Conservation (phyloP, 2,329 filamentous ascomycete genomes). For the Dendrostoma leiphaemia region DNA sequence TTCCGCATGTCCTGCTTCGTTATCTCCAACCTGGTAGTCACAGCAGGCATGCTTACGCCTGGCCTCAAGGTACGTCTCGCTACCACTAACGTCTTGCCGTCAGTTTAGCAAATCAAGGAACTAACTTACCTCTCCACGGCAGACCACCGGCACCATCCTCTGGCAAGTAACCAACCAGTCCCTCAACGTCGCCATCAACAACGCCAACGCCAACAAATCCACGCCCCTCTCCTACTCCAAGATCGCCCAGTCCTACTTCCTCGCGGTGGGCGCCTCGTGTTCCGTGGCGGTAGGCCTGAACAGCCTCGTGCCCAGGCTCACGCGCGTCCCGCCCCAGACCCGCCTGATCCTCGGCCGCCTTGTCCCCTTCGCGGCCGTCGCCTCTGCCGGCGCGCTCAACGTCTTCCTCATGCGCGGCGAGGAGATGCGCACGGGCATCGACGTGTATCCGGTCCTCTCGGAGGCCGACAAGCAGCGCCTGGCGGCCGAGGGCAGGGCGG, state of each 20-base stretch:
- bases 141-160: slow-evolving; percentile 80
- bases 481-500: slow-evolving; percentile 56
- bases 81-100: too few species aligned
- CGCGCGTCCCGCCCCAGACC: slow-evolving; percentile 70
- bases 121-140: background rate
- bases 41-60: slow-evolving; percentile 94
- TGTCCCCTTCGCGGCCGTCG: slow-evolving; percentile 94
- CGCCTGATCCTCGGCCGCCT: slow-evolving; percentile 78
- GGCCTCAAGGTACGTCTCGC: slow-evolving; percentile 62
- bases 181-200: slow-evolving; percentile 97
- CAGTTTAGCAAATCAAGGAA: background rate
- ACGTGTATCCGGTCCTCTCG: slow-evolving; percentile 81
- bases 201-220: slow-evolving; percentile 96
- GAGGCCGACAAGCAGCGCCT: slow-evolving; percentile 64
- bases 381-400: slow-evolving; percentile 86
- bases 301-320: slow-evolving; percentile 80
- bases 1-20: slow-evolving; percentile 98
- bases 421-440: slow-evolving; percentile 90
- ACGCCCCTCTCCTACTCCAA: slow-evolving; percentile 79
- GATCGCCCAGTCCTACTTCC: slow-evolving; percentile 83
- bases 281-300: slow-evolving; percentile 92
- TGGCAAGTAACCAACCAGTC: slow-evolving; percentile 98
- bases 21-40: slow-evolving; percentile 89
- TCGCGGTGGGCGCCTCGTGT: slow-evolving; percentile 91
- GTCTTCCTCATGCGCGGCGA: slow-evolving; percentile 97